Base-by-base conservation (phyloP, 73 alveolate genomes). In the Effrenium voratum region DNA sequence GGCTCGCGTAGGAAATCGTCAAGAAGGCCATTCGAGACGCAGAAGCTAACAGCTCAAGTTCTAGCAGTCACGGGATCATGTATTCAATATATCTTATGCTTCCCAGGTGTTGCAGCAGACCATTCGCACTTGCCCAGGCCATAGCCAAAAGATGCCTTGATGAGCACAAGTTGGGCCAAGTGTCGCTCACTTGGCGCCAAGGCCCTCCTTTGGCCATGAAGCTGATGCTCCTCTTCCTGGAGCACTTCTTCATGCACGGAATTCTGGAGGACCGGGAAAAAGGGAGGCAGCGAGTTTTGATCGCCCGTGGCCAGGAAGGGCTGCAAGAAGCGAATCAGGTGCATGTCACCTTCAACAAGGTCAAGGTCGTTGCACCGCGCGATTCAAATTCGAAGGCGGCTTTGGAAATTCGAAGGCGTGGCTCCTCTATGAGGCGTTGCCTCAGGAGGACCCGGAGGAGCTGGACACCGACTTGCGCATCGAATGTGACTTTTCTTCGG, bases 141-240 rank as follows among this genome's bases (percentile, higher is more conserved):
- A 12, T 52, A 52, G 63, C n/a, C n/a, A n/a, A n/a, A n/a, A n/a
- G n/a, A n/a, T n/a, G n/a, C n/a, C 6, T 57, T 57, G 72, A 57
- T 57, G n/a, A 30, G n/a, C 16, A 57, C n/a, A 30, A 22, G 72
- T 30, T 57, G 72, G 72, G 28, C 72, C n/a, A 2, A 30, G 28
- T 57, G n/a, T 22, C 28, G 16, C 72, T 57, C n/a, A 30, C 72
- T 30, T 57, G 72, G n/a, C 28, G 12, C 28, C 34, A 0, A 82
- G 92, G 92, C 50, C 72, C 92, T 10, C 92, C 92, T 0, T n/a
- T 82, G 55, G 92, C 92, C 38, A 43, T 82, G 92, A 82, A 82
- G 73, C 50, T 82, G 34, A 22, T 82, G 92, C 75, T 82, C 44
- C 73, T 82, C 15, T 82, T 82, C 75, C 45, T 82, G 72, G 92